Evolutionary conservation across 129 eudicot genomes (phyloP), one percentile per base, ranked within the genome.

Genomic region (Saposhnikovia divaricata): DNA sequence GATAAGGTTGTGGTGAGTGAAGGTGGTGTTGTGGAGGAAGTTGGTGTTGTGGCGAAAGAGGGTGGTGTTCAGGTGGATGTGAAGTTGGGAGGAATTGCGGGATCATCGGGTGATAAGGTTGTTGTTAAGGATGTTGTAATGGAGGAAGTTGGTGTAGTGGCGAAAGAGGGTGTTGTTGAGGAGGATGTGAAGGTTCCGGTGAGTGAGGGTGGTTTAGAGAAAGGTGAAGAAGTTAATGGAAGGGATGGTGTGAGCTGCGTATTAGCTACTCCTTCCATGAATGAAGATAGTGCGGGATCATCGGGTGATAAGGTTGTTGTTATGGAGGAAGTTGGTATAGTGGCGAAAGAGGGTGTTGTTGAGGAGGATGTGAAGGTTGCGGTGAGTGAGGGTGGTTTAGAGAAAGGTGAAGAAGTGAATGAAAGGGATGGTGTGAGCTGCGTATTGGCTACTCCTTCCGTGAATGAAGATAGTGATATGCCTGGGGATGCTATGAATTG

Each of bases 371-470:
- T 73, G 31, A 43, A 73, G 79, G 34, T 46, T 38, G 42, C 51
- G 21, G 78, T 45, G 21, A 46, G 38, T 7, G 25, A 25, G 23
- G 80, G 48, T 74, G 66, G 31, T 70, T 75, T 66, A 75, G 31
- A 76, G 51, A 38, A 50, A 53, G 80, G 68, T 0, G 75, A 53
- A 39, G 77, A 79, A 82, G 78, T 86, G 18, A 70, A 28, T 31
- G 71, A 77, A 28, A 81, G 72, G 39, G 87, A 50, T 47, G 38
- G 72, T 77, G 72, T 50, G 61, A 39, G 72, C 48, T 74, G 74
- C 23, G 25, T 19, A 77, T 48, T 44, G 72, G 40, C 42, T 5
- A 40, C 12, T 0, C 28, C 65, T 27, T 55, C 28, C 23, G 27
- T 3, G 23, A 2, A 28, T 55, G 65, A 51, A 51, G 61, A 51